A percentile compares a stretch with the other conserved stretches of the same genome.
Evolutionary conservation across 805 yeast genomes (phyloP).

Genomic region (Starmerella gropengiesseri): DNA sequence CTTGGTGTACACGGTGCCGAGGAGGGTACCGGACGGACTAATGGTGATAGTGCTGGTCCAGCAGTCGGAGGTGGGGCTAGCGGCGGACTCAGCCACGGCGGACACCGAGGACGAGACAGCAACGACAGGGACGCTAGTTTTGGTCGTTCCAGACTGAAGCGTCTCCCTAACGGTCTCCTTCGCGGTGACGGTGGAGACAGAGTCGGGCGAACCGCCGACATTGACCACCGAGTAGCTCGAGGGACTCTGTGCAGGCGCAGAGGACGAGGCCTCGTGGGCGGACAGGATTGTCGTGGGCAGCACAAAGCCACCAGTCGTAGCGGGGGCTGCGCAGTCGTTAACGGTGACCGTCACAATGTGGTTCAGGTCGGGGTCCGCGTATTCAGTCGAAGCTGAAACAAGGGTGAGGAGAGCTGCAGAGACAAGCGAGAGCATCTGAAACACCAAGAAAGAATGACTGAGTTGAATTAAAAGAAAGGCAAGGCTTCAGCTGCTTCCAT

Average conservation of each 20-base stretch:
- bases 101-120: not conserved
- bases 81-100: not conserved
- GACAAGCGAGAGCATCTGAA: constrained; percentile 13
- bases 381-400: constrained; percentile 15
- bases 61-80: not conserved
- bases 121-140: not conserved
- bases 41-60: constrained; percentile 6
- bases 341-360: constrained; percentile 24
- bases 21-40: constrained; percentile 12
- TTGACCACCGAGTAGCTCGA: constrained; percentile 25
- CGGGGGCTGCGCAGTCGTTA: constrained; percentile 14
- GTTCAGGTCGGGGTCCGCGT: constrained; percentile 24
- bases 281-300: not conserved
- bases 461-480: constrained; percentile 6
- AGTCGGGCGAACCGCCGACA: constrained; percentile 22
- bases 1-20: constrained; percentile 8
- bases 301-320: not conserved
- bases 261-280: not conserved
- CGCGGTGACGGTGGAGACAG: constrained; percentile 15
- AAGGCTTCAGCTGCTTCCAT: constrained; percentile 1
- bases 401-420: constrained; percentile 6
- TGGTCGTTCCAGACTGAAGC: not conserved
- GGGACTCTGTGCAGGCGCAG: constrained; percentile 1
- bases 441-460: constrained; percentile 1
- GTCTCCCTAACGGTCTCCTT: not conserved